Percentiles rank a stretch among this genome's conserved stretches.
These are phyloP conservation scores for Veloboletus limbatus DNA, from an alignment of 1,284 basidiomycete genomes.

Conservation along the genomic window DNA sequence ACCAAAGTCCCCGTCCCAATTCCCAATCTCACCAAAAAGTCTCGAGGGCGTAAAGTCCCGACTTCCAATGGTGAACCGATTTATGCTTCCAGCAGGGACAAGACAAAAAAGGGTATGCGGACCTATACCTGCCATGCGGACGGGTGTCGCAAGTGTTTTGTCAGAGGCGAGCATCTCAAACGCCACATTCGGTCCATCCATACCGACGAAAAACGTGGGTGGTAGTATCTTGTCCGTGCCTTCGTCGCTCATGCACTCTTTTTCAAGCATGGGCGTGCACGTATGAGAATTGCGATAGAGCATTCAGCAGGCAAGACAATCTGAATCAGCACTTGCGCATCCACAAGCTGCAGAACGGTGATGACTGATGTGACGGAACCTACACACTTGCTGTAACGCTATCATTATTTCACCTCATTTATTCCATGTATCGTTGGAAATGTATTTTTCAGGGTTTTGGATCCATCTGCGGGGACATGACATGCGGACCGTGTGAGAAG, in stretches of 20 bases:
- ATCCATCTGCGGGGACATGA: too few relatives aligned
- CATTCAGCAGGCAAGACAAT: conserved; percentile 80
- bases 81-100: conserved; percentile 27
- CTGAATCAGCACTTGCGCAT: conserved; percentile 75
- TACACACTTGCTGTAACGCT: conserved; percentile 5
- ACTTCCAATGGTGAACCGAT: conserved; percentile 33
- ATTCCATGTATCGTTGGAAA: conserved; percentile 18
- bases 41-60: conserved; percentile 70
- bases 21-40: conserved; percentile 74
- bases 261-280: conserved; percentile 62
- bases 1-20: conserved; percentile 53
- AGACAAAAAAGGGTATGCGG: conserved; percentile 37
- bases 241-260: not conserved
- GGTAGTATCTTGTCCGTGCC: not conserved
- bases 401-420: conserved; percentile 20
- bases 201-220: conserved; percentile 66
- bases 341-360: conserved; percentile 40
- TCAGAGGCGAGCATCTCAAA: conserved; percentile 67
- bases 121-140: conserved; percentile 51
- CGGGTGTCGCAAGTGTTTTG: conserved; percentile 56
- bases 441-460: not conserved
- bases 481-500: too few relatives aligned
- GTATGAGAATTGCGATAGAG: conserved; percentile 64
- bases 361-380: conserved; percentile 13
- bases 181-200: conserved; percentile 65